Percentiles rank a stretch among this genome's conserved stretches.
Evolutionary conservation across 2,329 filamentous ascomycete genomes (phyloP).

Genomic region (Sclerotinia nivalis): DNA sequence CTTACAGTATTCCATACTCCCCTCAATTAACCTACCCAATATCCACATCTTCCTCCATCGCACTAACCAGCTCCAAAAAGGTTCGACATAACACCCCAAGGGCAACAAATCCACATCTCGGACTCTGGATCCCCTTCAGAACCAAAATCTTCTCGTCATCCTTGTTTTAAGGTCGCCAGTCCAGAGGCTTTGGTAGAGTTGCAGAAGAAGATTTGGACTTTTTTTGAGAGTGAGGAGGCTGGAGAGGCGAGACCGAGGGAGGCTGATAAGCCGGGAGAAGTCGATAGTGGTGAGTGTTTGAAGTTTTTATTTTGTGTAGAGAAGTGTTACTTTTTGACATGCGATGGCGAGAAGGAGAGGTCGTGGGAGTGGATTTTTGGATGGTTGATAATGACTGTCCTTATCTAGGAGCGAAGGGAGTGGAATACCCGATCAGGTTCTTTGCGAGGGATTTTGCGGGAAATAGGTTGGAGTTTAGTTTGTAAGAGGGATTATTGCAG

Average conservation of each 20-base stretch:
- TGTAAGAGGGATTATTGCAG: conserved; percentile 38
- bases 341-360: not conserved
- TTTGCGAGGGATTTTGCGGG: conserved; percentile 61
- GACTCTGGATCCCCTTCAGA: conserved; percentile 44
- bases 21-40: not conserved
- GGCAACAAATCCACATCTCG: conserved; percentile 59
- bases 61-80: conserved; percentile 27
- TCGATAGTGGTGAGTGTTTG: conserved; percentile 44
- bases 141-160: conserved; percentile 51
- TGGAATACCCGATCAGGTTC: conserved; percentile 62
- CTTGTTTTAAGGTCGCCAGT: conserved; percentile 57
- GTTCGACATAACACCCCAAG: conserved; percentile 56
- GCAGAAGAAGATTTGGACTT: conserved; percentile 52
- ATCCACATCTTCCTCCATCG: not conserved
- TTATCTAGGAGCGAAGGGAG: conserved; percentile 50
- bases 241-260: conserved; percentile 52
- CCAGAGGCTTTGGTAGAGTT: conserved; percentile 51
- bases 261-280: conserved; percentile 56
- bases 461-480: conserved; percentile 55
- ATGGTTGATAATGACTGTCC: not conserved
- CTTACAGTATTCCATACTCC: not conserved
- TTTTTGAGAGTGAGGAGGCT: conserved; percentile 47
- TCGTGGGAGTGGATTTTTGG: too few relatives aligned
- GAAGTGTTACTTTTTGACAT: not conserved
- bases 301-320: not conserved